phyloP scores from a whole-genome alignment of 116 monocot species.

The Dioscorea cayenensis region DNA sequence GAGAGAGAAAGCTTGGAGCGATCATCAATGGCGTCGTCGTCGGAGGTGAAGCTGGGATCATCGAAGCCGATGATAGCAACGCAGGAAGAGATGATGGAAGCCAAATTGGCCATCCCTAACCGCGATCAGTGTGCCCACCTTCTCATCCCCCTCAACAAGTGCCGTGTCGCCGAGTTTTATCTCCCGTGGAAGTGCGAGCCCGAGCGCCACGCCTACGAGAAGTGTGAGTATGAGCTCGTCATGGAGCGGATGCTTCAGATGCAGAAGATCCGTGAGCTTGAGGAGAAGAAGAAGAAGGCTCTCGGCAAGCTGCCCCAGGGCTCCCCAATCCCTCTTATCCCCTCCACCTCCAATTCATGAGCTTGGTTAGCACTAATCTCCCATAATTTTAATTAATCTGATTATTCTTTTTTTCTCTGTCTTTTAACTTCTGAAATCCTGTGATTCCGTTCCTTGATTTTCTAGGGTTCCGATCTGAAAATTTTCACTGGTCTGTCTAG shows the following conservation, averaged over 20 bases:
- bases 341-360: slow-evolving; percentile 65
- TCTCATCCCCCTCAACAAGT: slow-evolving; percentile 96
- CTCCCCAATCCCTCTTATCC: slow-evolving; percentile 49
- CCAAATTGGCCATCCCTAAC: slow-evolving; percentile 68
- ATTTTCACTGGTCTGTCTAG: too few relatives aligned
- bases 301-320: slow-evolving; percentile 25
- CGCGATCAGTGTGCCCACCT: slow-evolving; percentile 98
- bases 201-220: slow-evolving; percentile 94
- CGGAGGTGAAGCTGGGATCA: slow-evolving; percentile 76
- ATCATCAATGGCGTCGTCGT: slow-evolving; percentile 25
- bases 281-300: slow-evolving; percentile 47
- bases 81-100: slow-evolving; percentile 78
- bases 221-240: slow-evolving; percentile 99
- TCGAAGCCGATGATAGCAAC: slow-evolving; percentile 99
- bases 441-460: background rate
- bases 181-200: slow-evolving; percentile 97
- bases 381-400: too few relatives aligned
- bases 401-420: background rate
- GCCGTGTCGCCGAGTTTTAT: slow-evolving; percentile 83
- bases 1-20: background rate
- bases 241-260: slow-evolving; percentile 99
- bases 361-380: background rate
- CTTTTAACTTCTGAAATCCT: background rate
- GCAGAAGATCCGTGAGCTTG: slow-evolving; percentile 82
- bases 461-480: too few relatives aligned